phyloP scores from a whole-genome alignment of 2,329 filamentous ascomycete species.

The Arachnomyces sp. region DNA sequence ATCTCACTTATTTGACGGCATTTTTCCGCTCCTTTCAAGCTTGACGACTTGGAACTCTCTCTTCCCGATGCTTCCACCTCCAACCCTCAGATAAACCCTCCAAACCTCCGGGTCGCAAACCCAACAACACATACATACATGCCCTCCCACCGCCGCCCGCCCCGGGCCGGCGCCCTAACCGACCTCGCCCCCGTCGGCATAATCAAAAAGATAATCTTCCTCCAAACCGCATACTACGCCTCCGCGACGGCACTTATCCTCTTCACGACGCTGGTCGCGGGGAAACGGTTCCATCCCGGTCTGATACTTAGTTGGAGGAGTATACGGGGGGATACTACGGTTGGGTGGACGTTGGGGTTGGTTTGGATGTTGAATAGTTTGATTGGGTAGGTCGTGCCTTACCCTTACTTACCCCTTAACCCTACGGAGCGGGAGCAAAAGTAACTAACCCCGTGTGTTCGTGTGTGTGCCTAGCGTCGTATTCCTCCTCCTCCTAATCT shows the following conservation, averaged over 20 bases:
- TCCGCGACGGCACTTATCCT: slow-evolving; percentile 54
- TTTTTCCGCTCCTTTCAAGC: too few species aligned
- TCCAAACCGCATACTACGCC: slow-evolving; percentile 58
- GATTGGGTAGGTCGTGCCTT: slow-evolving; percentile 45
- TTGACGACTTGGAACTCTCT: not conserved
- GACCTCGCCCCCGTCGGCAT: slow-evolving; percentile 61
- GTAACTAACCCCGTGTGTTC: not conserved
- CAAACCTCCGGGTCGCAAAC: not conserved
- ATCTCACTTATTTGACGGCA: too few species aligned
- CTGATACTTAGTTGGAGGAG: slow-evolving; percentile 56
- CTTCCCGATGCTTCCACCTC: not conserved
- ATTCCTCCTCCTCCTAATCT: slow-evolving; percentile 72
- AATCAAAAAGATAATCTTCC: slow-evolving; percentile 55
- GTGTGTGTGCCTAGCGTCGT: slow-evolving; percentile 55
- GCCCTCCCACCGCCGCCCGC: slow-evolving; percentile 52
- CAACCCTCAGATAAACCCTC: not conserved
- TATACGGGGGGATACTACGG: slow-evolving; percentile 57
- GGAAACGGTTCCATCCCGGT: slow-evolving; percentile 50
- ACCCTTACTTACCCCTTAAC: slow-evolving; percentile 18
- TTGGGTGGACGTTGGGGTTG: slow-evolving; percentile 60
- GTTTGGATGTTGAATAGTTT: slow-evolving; percentile 61
- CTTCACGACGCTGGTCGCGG: slow-evolving; percentile 60
- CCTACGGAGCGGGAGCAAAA: not conserved
- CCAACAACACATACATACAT: slow-evolving; percentile 30
- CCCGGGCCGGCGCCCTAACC: slow-evolving; percentile 56